A percentile compares a stretch with the other conserved stretches of the same genome.
phyloP scores from a whole-genome alignment of 352 stramenopile species.

The Phytophthora constricta region DNA sequence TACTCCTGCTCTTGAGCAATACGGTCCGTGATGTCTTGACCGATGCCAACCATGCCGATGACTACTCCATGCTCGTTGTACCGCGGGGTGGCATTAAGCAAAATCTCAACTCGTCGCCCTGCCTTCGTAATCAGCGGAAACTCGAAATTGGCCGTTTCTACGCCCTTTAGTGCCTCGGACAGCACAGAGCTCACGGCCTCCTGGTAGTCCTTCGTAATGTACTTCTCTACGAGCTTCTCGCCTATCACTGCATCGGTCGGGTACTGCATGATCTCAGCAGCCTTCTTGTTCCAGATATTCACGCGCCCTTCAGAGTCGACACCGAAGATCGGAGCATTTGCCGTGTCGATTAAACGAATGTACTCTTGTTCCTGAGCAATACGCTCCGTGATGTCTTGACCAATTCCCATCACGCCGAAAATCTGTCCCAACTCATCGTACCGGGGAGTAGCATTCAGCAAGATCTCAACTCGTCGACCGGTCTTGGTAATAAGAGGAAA shows the following conservation, averaged over 20 bases:
- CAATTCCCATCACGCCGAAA: constrained; percentile 49
- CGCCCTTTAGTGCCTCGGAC: not conserved
- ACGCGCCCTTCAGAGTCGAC: constrained; percentile 63
- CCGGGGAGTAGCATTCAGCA: constrained; percentile 61
- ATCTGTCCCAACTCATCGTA: constrained; percentile 56
- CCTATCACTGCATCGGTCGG: constrained; percentile 76
- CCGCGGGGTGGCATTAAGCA: constrained; percentile 8
- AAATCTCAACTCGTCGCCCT: constrained; percentile 2
- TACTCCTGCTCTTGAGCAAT: constrained; percentile 16
- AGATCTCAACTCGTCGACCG: constrained; percentile 41
- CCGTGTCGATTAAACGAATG: constrained; percentile 33
- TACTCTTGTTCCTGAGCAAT: constrained; percentile 22
- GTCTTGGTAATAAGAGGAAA: constrained; percentile 54
- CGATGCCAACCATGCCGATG: constrained; percentile 9
- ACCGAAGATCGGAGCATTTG: constrained; percentile 56
- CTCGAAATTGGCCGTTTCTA: constrained; percentile 9
- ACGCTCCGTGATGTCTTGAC: constrained; percentile 20
- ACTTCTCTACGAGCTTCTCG: constrained; percentile 63
- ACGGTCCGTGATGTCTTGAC: constrained; percentile 13
- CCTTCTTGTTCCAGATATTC: constrained; percentile 86
- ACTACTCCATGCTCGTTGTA: constrained; percentile 3
- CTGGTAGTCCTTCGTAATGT: constrained; percentile 55
- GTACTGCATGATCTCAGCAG: constrained; percentile 78
- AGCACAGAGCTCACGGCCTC: constrained; percentile 22
- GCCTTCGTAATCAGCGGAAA: constrained; percentile 12